phyloP scores from a whole-genome alignment of 129 eudicot species.

The Pseudognaphalium luteoalbum region DNA sequence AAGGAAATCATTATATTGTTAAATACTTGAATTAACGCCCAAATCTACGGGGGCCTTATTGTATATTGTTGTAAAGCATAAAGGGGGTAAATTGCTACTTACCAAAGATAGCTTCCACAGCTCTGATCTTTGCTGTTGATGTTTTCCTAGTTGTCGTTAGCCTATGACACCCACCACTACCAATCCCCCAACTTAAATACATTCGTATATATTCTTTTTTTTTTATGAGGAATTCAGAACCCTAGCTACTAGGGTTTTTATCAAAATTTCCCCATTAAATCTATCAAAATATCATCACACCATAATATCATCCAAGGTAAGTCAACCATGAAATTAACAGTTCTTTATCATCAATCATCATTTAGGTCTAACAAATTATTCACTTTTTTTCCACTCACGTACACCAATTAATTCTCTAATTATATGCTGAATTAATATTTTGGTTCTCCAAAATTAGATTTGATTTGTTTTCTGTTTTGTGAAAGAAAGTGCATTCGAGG shows the following conservation, averaged over 20 bases:
- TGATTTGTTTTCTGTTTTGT: neutral
- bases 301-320: neutral
- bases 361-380: neutral
- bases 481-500: neutral
- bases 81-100: neutral
- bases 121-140: constrained; percentile 4
- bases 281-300: neutral
- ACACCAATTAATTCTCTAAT: too few relatives aligned
- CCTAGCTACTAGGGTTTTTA: too few relatives aligned
- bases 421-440: too few relatives aligned
- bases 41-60: too few relatives aligned
- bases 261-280: too few relatives aligned
- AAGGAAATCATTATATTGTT: too few relatives aligned
- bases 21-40: too few relatives aligned
- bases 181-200: neutral
- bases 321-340: neutral
- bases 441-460: neutral
- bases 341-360: too few relatives aligned
- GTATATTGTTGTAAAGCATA: neutral
- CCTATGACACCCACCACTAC: neutral
- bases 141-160: constrained; percentile 3
- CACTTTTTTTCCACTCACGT: too few relatives aligned
- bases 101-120: neutral
- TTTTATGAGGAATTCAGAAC: neutral
- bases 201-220: neutral